Percentiles rank a stretch among this genome's conserved stretches.
phyloP scores from a whole-genome alignment of 2,329 filamentous ascomycete genomes.

The Diplocarpon mali region DNA sequence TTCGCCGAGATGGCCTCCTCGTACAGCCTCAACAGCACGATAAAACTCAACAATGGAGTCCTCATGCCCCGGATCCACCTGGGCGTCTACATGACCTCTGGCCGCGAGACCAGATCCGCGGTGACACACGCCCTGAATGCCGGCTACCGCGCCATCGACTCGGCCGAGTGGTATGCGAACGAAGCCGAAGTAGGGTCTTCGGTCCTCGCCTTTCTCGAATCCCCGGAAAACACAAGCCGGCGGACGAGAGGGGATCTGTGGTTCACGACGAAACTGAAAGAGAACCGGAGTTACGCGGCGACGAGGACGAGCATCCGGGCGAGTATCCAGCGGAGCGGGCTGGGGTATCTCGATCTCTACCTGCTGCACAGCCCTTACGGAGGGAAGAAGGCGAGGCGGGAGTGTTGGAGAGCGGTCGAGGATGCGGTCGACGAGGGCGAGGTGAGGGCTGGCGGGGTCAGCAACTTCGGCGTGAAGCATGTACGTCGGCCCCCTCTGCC shows the following conservation, averaged over 20 bases:
- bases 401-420: slow-evolving; percentile 67
- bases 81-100: slow-evolving; percentile 61
- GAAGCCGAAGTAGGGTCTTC: slow-evolving; percentile 59
- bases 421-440: slow-evolving; percentile 65
- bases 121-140: slow-evolving; percentile 34
- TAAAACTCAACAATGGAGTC: slow-evolving; percentile 51
- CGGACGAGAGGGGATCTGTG: slow-evolving; percentile 60
- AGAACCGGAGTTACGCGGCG: slow-evolving; percentile 49
- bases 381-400: slow-evolving; percentile 52
- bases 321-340: slow-evolving; percentile 51
- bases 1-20: neutral
- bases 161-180: slow-evolving; percentile 51
- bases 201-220: slow-evolving; percentile 37
- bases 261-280: slow-evolving; percentile 70
- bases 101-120: slow-evolving; percentile 45
- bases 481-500: slow-evolving; percentile 38
- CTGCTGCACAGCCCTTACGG: slow-evolving; percentile 72
- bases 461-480: slow-evolving; percentile 68
- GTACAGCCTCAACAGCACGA: slow-evolving; percentile 14
- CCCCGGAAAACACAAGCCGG: slow-evolving; percentile 39
- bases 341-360: slow-evolving; percentile 72
- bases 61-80: slow-evolving; percentile 63
- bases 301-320: slow-evolving; percentile 55
- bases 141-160: slow-evolving; percentile 43
- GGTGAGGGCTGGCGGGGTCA: slow-evolving; percentile 61